A percentile compares a stretch with the other conserved stretches of the same genome.
Evolutionary conservation across 2,329 filamentous ascomycete species (phyloP).

Genomic region (Ceratocystis eucalypticola): DNA sequence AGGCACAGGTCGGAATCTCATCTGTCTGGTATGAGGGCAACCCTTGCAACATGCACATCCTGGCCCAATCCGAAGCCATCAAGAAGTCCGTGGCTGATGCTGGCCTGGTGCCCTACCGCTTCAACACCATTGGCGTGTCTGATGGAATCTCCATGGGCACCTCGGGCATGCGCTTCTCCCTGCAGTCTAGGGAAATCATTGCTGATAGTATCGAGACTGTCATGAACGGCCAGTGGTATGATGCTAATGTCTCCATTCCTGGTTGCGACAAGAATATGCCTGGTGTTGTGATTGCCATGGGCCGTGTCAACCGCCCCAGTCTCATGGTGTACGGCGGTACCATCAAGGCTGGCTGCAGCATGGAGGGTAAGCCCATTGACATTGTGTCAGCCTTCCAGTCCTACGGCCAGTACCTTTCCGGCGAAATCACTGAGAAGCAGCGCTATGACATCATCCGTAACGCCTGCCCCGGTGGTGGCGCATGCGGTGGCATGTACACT

Average conservation of each 20-base stretch:
- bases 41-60: slow-evolving; percentile 97
- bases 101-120: slow-evolving; percentile 83
- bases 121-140: slow-evolving; percentile 97
- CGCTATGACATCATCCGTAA: slow-evolving; percentile 90
- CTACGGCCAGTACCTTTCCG: slow-evolving; percentile 86
- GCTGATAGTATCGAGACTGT: slow-evolving; percentile 98
- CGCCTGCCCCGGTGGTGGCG: slow-evolving; percentile 53
- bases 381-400: slow-evolving; percentile 97
- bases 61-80: slow-evolving; percentile 74
- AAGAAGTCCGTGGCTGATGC: slow-evolving; percentile 49
- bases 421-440: slow-evolving; percentile 79
- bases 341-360: slow-evolving; percentile 80
- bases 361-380: slow-evolving; percentile 64
- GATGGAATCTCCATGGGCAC: slow-evolving; percentile 98
- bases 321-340: slow-evolving; percentile 97
- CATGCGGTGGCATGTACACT: slow-evolving; percentile 69
- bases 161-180: slow-evolving; percentile 85
- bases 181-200: slow-evolving; percentile 92
- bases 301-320: slow-evolving; percentile 80
- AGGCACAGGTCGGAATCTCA: slow-evolving; percentile 93
- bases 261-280: slow-evolving; percentile 99
- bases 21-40: slow-evolving; percentile 98
- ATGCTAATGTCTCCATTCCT: slow-evolving; percentile 90
- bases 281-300: slow-evolving; percentile 84
- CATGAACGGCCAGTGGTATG: slow-evolving; percentile 98